Evolutionary conservation across 805 yeast genomes (phyloP), one percentile per base, ranked within the genome.

Genomic region (Wickerhamiella brachini): DNA sequence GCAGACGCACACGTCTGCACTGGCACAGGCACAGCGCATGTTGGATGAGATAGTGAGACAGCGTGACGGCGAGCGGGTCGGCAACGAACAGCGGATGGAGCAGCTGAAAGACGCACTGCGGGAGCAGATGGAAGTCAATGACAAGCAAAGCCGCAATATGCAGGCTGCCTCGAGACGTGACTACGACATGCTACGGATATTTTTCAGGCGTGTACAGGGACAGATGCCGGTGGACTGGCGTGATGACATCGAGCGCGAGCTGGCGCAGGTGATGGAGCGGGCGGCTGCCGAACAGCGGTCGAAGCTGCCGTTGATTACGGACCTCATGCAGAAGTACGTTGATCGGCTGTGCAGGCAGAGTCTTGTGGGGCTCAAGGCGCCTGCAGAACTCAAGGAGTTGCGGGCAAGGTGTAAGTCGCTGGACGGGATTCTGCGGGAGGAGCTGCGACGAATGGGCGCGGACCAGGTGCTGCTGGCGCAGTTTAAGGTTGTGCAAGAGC

Each of bases 241-340:
- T 23, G 53, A 49, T 2, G 42, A 26, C 9, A 51, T 53, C 29
- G 58, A 59, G 38, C 17, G 13, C 3, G 53, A 54, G 46, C 54
- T 59, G 37, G 51, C 49, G 13, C 49, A 45, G 8, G 55, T 59
- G 17, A 53, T 59, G n/a, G 51, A 49, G 17, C 49, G 47, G 21
- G 47, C 56, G 9, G 45, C 48, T 43, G 23, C 20, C 15, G 50
- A 52, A 21, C 38, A 49, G 2, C 48, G 45, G 29, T 49, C 55
- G 44, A 59, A 59, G 44, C 51, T 57, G 15, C 63, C 63, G 31
- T 29, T 55, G 38, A 50, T 59, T 17, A 51, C 48, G 5, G 59
- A 53, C 10, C 50, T 56, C 8, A 26, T 57, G 48, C 48, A 54
- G 22, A 44, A 48, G 37, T 52, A 55, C 37, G 54, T 59, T 2